These are phyloP conservation scores for Cucurbita maxima DNA, from an alignment of 306 rosid species.

Conservation along the genomic window DNA sequence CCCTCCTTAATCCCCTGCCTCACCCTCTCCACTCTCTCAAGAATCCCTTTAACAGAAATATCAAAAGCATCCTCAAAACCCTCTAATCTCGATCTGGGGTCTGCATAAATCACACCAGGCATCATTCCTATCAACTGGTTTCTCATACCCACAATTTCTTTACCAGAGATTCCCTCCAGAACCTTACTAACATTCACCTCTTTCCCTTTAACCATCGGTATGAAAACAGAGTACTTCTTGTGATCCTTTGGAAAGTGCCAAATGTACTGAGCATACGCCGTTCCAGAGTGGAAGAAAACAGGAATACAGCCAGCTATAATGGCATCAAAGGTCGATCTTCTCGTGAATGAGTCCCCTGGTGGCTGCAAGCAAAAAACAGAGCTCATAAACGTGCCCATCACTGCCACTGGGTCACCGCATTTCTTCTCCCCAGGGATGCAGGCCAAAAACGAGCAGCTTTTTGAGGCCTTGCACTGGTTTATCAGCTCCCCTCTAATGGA, in stretches of 20 bases:
- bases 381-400: conserved; percentile 32
- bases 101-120: conserved; percentile 23
- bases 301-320: conserved; percentile 39
- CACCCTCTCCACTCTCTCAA: conserved; percentile 18
- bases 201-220: conserved; percentile 13
- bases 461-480: conserved; percentile 20
- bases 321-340: conserved; percentile 35
- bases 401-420: conserved; percentile 21
- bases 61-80: conserved; percentile 34
- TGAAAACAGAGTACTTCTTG: conserved; percentile 21
- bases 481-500: conserved; percentile 31
- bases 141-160: conserved; percentile 19
- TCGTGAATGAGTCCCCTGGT: conserved; percentile 30
- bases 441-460: conserved; percentile 21
- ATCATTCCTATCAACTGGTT: conserved; percentile 20
- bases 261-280: conserved; percentile 27
- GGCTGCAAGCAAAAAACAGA: conserved; percentile 42
- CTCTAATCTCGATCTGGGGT: conserved; percentile 19
- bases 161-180: conserved; percentile 11
- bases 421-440: conserved; percentile 17
- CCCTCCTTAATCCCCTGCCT: conserved; percentile 18
- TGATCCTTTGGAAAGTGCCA: conserved; percentile 30
- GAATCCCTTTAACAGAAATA: conserved; percentile 20
- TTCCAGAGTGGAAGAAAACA: conserved; percentile 35
- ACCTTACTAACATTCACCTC: conserved; percentile 17